Base-by-base conservation (phyloP, 371 early-diverging fungal species). In the Mycotypha africana region DNA sequence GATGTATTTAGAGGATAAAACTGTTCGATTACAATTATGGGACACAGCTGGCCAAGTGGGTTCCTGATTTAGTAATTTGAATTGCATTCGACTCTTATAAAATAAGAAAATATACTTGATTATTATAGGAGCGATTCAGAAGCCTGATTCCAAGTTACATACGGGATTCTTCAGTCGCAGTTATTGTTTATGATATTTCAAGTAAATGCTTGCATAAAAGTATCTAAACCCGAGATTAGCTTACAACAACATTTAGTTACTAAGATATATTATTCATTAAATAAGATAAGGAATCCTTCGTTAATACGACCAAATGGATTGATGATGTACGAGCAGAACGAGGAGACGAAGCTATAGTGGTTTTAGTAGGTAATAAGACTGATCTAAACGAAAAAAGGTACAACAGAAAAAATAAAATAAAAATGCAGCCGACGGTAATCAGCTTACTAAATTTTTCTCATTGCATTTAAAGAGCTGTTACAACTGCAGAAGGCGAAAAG, bases 11-110 rank as follows among this genome's bases (percentile, higher is more conserved):
- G 97, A 96, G 50, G 95, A 94, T 65, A 85, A 92, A 40, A 95
- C 94, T 8, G 91, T 98, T 16, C 87, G 99, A 39, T 79, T 99
- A 31, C 99, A 99, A 70, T 82, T 99, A 38, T 99, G 99, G 99
- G 99, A 99, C 63, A 99, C 99, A 9, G 99, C 99, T 20, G 99
- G 99, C 12, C 99, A 99, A 78, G 95, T 93, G 81, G 56, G 10
- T 33, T 28, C 12, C 6, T 28, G 22, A 31, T 37, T 26, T 4
- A 34, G 23, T 21, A 24, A 24, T 17, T 16, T n/a, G n/a, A n/a
- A n/a, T n/a, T n/a, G n/a, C n/a, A n/a, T n/a, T n/a, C n/a, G n/a
- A n/a, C n/a, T n/a, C n/a, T n/a, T n/a, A n/a, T n/a, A n/a, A n/a
- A n/a, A n/a, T n/a, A n/a, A n/a, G n/a, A n/a, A n/a, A n/a, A n/a